A percentile compares a stretch with the other conserved stretches of the same genome.
phyloP scores from a whole-genome alignment of 306 rosid genomes.

The Pterocarpus macrocarpus region DNA sequence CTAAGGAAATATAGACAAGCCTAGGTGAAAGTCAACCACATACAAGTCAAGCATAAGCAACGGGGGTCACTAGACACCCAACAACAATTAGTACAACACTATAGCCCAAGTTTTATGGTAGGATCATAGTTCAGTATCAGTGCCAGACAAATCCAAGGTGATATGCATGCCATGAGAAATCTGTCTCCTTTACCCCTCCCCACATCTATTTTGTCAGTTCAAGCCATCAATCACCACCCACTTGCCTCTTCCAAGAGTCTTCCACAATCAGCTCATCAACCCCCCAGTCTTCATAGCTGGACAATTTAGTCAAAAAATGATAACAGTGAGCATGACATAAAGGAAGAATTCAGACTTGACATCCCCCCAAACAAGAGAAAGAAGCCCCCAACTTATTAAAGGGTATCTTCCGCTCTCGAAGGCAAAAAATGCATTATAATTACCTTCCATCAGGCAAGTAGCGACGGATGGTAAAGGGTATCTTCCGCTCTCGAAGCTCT shows the following conservation, averaged over 20 bases:
- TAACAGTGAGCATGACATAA: conserved; percentile 20
- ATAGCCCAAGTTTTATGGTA: conserved; percentile 18
- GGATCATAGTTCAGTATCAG: conserved; percentile 3
- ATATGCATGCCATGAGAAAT: background rate
- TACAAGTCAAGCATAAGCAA: background rate
- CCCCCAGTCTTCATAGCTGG: conserved; percentile 98
- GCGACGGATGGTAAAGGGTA: conserved; percentile 96
- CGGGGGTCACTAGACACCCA: background rate
- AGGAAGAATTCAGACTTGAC: background rate
- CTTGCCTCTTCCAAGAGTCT: conserved; percentile 99
- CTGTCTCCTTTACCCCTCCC: conserved; percentile 15
- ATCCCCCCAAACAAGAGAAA: background rate
- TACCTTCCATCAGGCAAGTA: conserved; percentile 99
- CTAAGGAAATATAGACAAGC: conserved; percentile 7
- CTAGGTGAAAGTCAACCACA: background rate
- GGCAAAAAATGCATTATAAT: background rate
- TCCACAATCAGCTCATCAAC: conserved; percentile 95
- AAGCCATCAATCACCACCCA: conserved; percentile 78
- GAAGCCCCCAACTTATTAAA: background rate
- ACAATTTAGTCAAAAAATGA: conserved; percentile 18
- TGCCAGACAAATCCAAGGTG: background rate
- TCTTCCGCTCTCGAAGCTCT: conserved; percentile 93
- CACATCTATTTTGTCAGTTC: conserved; percentile 1
- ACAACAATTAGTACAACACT: background rate
- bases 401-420: too few species aligned